Percentiles rank a stretch among this genome's conserved stretches.
Conservation (phyloP, 768 basidiomycete genomes). For the Naganishia friedmannii region DNA sequence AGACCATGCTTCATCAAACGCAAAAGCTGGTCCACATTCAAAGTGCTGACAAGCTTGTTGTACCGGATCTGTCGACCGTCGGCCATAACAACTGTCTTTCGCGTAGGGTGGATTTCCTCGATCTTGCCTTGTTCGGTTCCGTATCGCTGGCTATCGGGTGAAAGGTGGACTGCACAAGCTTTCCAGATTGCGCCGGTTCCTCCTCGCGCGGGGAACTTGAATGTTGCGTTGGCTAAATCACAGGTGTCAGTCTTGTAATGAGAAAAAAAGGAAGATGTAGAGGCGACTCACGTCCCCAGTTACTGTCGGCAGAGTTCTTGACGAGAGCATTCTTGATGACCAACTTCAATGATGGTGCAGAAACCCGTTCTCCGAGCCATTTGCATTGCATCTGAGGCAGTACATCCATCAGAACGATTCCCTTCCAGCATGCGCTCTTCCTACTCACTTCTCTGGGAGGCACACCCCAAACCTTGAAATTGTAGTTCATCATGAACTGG, state of each 20-base stretch:
- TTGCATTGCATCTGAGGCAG: slow-evolving; percentile 52
- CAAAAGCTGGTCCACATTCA: slow-evolving; percentile 49
- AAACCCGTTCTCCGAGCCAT: slow-evolving; percentile 55
- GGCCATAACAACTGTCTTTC: slow-evolving; percentile 46
- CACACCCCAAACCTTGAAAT: slow-evolving; percentile 54
- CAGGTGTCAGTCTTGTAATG: slow-evolving; percentile 29
- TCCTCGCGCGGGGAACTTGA: slow-evolving; percentile 53
- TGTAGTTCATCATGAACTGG: slow-evolving; percentile 54
- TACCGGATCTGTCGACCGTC: slow-evolving; percentile 50
- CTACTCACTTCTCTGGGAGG: slow-evolving; percentile 46
- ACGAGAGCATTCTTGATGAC: slow-evolving; percentile 53
- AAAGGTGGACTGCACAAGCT: slow-evolving; percentile 50
- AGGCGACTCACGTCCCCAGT: slow-evolving; percentile 45
- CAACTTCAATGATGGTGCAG: slow-evolving; percentile 51
- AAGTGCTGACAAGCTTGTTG: slow-evolving; percentile 49
- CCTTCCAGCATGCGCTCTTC: neutral
- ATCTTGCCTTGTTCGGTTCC: slow-evolving; percentile 39
- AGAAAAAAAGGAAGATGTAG: neutral
- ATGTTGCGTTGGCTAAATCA: slow-evolving; percentile 50
- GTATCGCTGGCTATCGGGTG: slow-evolving; percentile 40
- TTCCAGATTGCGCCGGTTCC: slow-evolving; percentile 55
- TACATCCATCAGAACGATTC: neutral
- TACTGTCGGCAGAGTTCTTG: slow-evolving; percentile 48
- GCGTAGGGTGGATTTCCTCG: slow-evolving; percentile 39
- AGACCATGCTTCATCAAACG: slow-evolving; percentile 38